These are phyloP conservation scores for Phragmites australis DNA, from an alignment of 176 grass and related monocot genomes.

Conservation along the genomic window DNA sequence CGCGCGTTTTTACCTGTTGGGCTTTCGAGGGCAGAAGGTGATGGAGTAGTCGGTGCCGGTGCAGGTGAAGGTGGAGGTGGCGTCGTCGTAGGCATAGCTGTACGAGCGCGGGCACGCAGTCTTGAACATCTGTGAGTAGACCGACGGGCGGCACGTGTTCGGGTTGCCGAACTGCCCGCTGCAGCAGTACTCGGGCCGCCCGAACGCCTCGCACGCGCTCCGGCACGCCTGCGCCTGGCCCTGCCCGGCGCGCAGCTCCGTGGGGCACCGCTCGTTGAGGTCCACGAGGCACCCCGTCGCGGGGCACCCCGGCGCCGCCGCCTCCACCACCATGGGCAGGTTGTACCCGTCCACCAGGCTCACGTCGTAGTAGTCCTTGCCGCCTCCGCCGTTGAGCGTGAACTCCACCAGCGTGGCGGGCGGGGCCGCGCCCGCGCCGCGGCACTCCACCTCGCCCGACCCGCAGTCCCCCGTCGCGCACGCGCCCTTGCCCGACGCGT, in stretches of 20 bases:
- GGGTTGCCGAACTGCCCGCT: slow-evolving; percentile 75
- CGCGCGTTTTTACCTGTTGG: slow-evolving; percentile 42
- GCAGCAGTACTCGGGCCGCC: slow-evolving; percentile 86
- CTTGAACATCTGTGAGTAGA: slow-evolving; percentile 95
- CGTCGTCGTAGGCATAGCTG: slow-evolving; percentile 97
- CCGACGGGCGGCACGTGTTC: slow-evolving; percentile 72
- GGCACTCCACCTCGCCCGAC: slow-evolving; percentile 72
- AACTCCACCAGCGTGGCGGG: slow-evolving; percentile 86
- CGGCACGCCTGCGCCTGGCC: slow-evolving; percentile 50
- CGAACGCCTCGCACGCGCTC: slow-evolving; percentile 87
- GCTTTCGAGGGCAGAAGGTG: slow-evolving; percentile 73
- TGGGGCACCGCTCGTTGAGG: slow-evolving; percentile 71
- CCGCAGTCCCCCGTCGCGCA: slow-evolving; percentile 91
- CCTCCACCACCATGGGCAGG: slow-evolving; percentile 73
- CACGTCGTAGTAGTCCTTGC: slow-evolving; percentile 95
- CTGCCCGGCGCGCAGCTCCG: slow-evolving; percentile 58
- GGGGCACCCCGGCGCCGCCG: slow-evolving; percentile 47
- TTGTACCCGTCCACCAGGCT: slow-evolving; percentile 97
- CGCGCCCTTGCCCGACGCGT: slow-evolving; percentile 45
- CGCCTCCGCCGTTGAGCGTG: slow-evolving; percentile 55
- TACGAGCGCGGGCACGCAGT: slow-evolving; percentile 86
- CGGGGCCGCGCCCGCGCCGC: slow-evolving; percentile 57
- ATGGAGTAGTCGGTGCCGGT: slow-evolving; percentile 72
- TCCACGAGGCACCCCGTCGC: slow-evolving; percentile 70
- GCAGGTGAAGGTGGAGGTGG: slow-evolving; percentile 94